These are phyloP conservation scores for Naematelia aurantialba DNA, from an alignment of 768 basidiomycete species.

Conservation along the genomic window DNA sequence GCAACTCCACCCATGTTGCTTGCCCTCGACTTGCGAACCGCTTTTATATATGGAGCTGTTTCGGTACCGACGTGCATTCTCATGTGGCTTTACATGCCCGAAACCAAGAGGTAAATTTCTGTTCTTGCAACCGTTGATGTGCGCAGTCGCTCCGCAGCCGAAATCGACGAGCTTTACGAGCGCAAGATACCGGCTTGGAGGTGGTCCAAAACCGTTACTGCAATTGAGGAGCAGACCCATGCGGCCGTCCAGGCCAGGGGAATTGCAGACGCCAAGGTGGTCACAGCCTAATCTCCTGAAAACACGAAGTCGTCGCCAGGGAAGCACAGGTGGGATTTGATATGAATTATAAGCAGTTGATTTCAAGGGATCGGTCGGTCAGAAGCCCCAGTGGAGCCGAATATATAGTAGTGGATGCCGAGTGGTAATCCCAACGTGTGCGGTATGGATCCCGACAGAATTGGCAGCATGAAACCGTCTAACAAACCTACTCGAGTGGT, in stretches of 20 bases:
- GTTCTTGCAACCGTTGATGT: background rate
- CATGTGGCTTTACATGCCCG: constrained; percentile 16
- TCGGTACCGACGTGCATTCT: constrained; percentile 11
- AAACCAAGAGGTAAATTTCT: constrained; percentile 13
- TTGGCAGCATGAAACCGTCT: too few species aligned
- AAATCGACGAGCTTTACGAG: constrained; percentile 31
- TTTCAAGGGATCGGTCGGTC: too few species aligned
- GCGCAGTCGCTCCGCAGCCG: constrained; percentile 15
- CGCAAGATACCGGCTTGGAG: constrained; percentile 18
- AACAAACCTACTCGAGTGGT: too few species aligned
- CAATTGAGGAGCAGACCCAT: constrained; percentile 5
- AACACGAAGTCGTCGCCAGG: too few species aligned
- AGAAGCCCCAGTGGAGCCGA: too few species aligned
- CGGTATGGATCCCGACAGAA: too few species aligned
- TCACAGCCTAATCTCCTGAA: background rate
- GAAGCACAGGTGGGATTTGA: too few species aligned
- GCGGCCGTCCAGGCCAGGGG: background rate
- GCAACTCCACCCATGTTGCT: constrained; percentile 11
- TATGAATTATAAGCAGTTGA: too few species aligned
- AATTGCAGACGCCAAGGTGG: background rate
- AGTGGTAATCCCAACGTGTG: too few species aligned
- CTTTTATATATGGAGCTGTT: constrained; percentile 14
- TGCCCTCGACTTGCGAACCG: constrained; percentile 4
- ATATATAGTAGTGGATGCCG: too few species aligned
- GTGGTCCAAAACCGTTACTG: constrained; percentile 11